phyloP scores from a whole-genome alignment of 148 eudicot species.

The Vaccinium myrtillus region DNA sequence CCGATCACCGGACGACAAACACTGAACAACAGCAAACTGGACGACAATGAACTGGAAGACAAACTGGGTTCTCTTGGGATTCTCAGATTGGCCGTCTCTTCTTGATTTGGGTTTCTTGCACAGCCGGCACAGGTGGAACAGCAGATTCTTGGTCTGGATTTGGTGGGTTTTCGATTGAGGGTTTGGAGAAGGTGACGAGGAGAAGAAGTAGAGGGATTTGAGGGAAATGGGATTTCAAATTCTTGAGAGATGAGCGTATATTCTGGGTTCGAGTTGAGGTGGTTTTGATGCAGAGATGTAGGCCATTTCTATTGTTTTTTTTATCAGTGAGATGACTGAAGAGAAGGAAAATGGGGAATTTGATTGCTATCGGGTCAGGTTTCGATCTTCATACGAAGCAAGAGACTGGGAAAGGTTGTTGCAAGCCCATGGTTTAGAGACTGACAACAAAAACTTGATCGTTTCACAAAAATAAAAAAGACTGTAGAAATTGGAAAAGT shows the following conservation, averaged over 20 bases:
- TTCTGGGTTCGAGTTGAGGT: constrained; percentile 29
- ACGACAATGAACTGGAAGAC: too few species aligned
- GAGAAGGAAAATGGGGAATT: background rate
- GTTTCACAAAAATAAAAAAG: too few species aligned
- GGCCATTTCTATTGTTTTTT: constrained; percentile 34
- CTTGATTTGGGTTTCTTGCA: constrained; percentile 20
- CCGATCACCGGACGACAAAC: too few species aligned
- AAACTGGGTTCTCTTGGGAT: constrained; percentile 5
- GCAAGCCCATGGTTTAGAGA: background rate
- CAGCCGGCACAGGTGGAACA: constrained; percentile 4
- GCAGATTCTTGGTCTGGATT: constrained; percentile 17
- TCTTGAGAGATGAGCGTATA: constrained; percentile 35
- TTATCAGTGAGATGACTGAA: background rate
- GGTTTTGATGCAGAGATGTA: constrained; percentile 40
- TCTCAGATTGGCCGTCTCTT: constrained; percentile 22
- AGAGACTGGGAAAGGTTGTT: background rate
- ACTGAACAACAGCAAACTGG: too few species aligned
- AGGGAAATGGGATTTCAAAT: constrained; percentile 28
- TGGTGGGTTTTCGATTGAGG: constrained; percentile 6
- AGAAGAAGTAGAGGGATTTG: constrained; percentile 37
- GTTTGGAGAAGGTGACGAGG: constrained; percentile 40
- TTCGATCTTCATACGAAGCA: background rate
- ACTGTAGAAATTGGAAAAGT: too few species aligned
- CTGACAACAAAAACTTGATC: too few species aligned
- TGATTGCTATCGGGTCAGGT: background rate